Conservation (phyloP, 768 basidiomycete species). For the Leccinum boreale region DNA sequence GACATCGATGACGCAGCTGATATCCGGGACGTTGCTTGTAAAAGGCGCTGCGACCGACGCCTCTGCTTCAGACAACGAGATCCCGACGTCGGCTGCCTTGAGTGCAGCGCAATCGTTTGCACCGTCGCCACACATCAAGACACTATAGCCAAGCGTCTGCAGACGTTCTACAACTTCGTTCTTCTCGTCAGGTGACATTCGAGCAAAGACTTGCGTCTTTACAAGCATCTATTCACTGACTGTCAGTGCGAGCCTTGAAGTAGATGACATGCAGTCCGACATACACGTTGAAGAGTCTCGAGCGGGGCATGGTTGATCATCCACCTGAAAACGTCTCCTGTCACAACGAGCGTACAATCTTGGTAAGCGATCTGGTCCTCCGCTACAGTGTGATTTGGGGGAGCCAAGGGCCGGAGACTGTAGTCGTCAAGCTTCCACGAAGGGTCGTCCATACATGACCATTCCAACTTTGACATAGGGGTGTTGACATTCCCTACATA, state of each 20-base stretch:
- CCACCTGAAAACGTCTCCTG: constrained; percentile 97
- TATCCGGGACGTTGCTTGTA: constrained; percentile 90
- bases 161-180: constrained; percentile 96
- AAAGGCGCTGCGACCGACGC: constrained; percentile 98
- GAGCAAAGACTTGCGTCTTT: constrained; percentile 92
- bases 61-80: constrained; percentile 96
- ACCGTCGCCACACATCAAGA: constrained; percentile 98
- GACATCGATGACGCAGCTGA: constrained; percentile 92
- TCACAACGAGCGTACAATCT: constrained; percentile 89
- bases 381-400: constrained; percentile 71
- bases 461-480: constrained; percentile 67
- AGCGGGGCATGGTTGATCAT: constrained; percentile 93
- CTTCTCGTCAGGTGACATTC: constrained; percentile 99
- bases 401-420: constrained; percentile 74
- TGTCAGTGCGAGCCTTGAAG: not conserved
- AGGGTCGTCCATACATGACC: constrained; percentile 90
- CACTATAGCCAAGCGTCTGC: constrained; percentile 91
- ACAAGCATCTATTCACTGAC: constrained; percentile 80
- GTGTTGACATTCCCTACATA: constrained; percentile 49
- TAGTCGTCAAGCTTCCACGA: constrained; percentile 84
- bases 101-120: constrained; percentile 98
- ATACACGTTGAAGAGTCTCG: constrained; percentile 89
- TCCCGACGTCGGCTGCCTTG: constrained; percentile 97
- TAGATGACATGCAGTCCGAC: not conserved
- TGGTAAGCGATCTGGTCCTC: constrained; percentile 69